Conservation (phyloP, 345 rosid genomes). For the Eucalyptus tenuipes region DNA sequence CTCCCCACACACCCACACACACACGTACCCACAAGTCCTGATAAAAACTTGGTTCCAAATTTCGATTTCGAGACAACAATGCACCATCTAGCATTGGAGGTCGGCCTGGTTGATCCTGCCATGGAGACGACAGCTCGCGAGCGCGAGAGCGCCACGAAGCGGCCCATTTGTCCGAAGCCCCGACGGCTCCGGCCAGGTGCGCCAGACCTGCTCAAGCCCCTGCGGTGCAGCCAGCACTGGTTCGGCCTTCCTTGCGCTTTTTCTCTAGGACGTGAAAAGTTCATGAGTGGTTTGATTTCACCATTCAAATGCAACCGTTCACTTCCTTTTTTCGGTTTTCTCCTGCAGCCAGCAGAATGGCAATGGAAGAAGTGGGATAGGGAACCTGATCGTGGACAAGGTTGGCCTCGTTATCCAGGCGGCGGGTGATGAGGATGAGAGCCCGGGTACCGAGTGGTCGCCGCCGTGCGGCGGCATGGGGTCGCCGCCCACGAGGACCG, state of each 20-base stretch:
- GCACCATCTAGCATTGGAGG: slow-evolving; percentile 33
- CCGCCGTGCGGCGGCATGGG: slow-evolving; percentile 41
- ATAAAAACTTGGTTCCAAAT: background rate
- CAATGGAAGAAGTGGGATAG: slow-evolving; percentile 28
- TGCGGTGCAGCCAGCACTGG: slow-evolving; percentile 42
- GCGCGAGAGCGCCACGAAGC: background rate
- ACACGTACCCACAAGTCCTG: background rate
- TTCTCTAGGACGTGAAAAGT: background rate
- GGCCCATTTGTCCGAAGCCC: slow-evolving; percentile 63
- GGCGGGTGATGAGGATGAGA: slow-evolving; percentile 16
- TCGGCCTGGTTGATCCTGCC: slow-evolving; percentile 19
- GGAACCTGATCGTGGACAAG: slow-evolving; percentile 31
- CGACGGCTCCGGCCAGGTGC: slow-evolving; percentile 34
- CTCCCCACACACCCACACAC: background rate
- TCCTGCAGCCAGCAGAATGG: slow-evolving; percentile 24
- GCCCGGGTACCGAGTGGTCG: slow-evolving; percentile 20
- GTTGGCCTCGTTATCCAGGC: slow-evolving; percentile 15
- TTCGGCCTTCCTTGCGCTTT: background rate
- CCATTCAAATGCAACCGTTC: background rate
- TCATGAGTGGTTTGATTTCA: background rate
- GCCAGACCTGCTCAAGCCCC: slow-evolving; percentile 60
- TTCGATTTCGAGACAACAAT: background rate
- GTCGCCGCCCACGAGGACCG: slow-evolving; percentile 73
- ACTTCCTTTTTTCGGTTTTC: background rate
- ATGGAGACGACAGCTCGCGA: background rate